Percentiles rank a stretch among this genome's conserved stretches.
Conservation (phyloP, 2,329 filamentous ascomycete species). For the Didymella pinodella region DNA sequence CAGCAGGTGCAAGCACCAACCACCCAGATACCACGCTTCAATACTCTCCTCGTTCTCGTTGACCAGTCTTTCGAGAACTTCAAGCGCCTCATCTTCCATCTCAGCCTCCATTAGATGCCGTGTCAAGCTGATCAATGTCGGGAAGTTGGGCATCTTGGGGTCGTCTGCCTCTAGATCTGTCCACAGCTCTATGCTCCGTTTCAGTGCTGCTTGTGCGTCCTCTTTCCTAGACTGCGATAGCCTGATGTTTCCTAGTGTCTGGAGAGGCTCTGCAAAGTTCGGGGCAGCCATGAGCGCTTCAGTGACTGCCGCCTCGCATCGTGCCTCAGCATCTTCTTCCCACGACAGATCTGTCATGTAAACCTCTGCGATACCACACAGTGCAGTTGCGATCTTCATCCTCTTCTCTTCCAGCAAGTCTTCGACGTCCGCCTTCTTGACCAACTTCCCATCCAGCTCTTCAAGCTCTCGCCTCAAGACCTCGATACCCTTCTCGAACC, state of each 20-base stretch:
- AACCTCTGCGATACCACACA: conserved; percentile 93
- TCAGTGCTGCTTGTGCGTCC: conserved; percentile 81
- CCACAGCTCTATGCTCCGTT: conserved; percentile 84
- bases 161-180: conserved; percentile 77
- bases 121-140: conserved; percentile 82
- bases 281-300: conserved; percentile 89
- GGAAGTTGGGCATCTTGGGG: conserved; percentile 80
- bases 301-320: conserved; percentile 87
- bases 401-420: conserved; percentile 71
- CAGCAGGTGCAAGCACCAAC: conserved; percentile 86
- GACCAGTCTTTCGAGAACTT: conserved; percentile 83
- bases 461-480: conserved; percentile 77
- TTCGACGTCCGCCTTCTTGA: conserved; percentile 45
- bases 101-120: conserved; percentile 89
- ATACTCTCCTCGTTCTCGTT: conserved; percentile 92
- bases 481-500: conserved; percentile 73
- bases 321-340: conserved; percentile 88
- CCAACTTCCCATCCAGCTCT: conserved; percentile 60
- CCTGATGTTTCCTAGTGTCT: conserved; percentile 91
- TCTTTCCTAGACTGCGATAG: conserved; percentile 84
- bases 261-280: conserved; percentile 84
- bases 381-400: conserved; percentile 83
- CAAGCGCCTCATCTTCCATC: conserved; percentile 83
- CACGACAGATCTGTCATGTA: conserved; percentile 98
- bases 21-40: conserved; percentile 96